Evolutionary conservation across 345 rosid species (phyloP), one percentile per base, ranked within the genome.

Genomic region (Hibiscus syriacus): DNA sequence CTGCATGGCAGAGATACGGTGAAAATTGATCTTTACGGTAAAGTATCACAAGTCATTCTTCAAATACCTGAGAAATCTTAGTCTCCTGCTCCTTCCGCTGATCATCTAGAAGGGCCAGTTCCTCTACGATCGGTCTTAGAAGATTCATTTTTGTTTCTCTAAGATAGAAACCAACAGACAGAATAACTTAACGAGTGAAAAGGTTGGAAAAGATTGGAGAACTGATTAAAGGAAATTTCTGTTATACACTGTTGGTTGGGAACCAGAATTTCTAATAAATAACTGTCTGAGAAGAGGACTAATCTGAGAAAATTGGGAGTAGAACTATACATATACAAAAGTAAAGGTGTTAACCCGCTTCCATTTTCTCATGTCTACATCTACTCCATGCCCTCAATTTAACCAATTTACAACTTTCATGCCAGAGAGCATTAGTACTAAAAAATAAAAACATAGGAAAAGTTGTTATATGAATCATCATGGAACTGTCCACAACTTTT

Each of bases 81-180:
- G 64, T 79, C 76, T 88, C 97, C 77, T 79, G 84, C 60, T 85
- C 90, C 53, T 60, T 83, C 58, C 79, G 77, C 77, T 88, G 85
- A 74, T 84, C 92, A 55, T 87, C 88, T 76, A 91, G 92, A 67
- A 75, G 62, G 43, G 84, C 73, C 38, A 91, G 64, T 59, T 94
- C 97, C 46, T 94, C 93, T 0, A 65, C 73, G 11, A 73, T 70
- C 2, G 90, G 79, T 70, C 77, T 73, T 38, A 89, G 66, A 32
- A 79, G 78, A 71, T 83, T 73, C 92, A 92, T 84, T 78, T 94
- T 94, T 29, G 89, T 63, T 61, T 84, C 88, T 59, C 96, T 90
- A 64, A 53, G 25, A 64, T 13, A 12, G 17, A 23, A 50, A 72
- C 66, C 55, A 79, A 72, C 68, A 19, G 20, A 27, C 60, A 49